Evolutionary conservation across 2,329 filamentous ascomycete species (phyloP), one percentile per base, ranked within the genome.

Genomic region (Cercospora nicotianae): DNA sequence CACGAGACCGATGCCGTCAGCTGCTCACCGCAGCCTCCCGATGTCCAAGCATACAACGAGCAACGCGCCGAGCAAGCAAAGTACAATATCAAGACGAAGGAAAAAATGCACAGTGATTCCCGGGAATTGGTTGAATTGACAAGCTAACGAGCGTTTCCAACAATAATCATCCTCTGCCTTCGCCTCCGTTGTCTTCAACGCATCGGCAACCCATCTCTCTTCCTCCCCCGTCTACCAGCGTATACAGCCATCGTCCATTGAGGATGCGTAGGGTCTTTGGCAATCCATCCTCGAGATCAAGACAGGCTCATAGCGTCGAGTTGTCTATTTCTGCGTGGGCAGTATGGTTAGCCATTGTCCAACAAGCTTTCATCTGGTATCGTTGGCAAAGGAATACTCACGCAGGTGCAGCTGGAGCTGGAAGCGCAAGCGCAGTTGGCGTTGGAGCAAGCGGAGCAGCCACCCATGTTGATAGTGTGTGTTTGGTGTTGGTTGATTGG

Each of bases 371-470:
- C 13, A 7, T n/a, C 2, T 39, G 33, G 13, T 6, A 39, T 39
- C 5, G 33, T 3, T n/a, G 28, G 8, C 30, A 57, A 7, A 66
- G 8, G 36, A 10, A 16, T 45, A 72, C 75, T 62, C 72, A 76
- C 75, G 76, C 76, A 78, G 67, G 61, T 73, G 76, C 76, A 78
- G 70, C 66, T 72, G 60, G 71, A 72, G 60, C 70, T 72, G 66
- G 51, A 63, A 20, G 71, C 69, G 72, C 75, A 77, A 60, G 65
- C 64, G 73, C 75, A 77, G 69, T 66, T 68, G 62, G 69, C 64
- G 73, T 76, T 77, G 67, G 72, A 74, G 75, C 74, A 76, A 64
- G 70, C 64, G 51, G 67, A 68, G 70, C 75, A 78, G 69, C 72
- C 70, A 72, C 74, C 75, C 75, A 77, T 78, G 63, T 65, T 77